phyloP scores from a whole-genome alignment of 176 grass and related monocot species.

The Oryza coarctata region DNA sequence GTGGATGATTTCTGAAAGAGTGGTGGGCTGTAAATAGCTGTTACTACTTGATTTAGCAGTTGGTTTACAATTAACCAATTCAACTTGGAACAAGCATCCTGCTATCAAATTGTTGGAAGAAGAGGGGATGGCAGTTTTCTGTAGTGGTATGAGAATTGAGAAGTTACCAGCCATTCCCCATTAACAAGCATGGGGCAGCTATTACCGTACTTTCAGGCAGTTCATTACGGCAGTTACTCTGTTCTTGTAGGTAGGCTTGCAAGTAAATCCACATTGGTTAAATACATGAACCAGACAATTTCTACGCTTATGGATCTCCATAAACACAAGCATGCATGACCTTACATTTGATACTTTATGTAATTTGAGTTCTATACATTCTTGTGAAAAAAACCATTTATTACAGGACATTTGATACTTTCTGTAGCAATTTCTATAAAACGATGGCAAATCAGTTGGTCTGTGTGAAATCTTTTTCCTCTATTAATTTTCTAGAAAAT shows the following conservation, averaged over 20 bases:
- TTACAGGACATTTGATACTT: background rate
- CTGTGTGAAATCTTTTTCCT: background rate
- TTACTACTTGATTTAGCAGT: background rate
- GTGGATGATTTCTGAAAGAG: background rate
- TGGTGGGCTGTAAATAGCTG: background rate
- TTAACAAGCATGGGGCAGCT: background rate
- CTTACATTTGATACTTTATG: background rate
- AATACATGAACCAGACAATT: background rate
- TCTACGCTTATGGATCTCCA: background rate
- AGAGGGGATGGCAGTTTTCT: background rate
- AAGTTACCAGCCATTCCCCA: background rate
- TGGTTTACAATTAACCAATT: background rate
- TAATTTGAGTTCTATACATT: background rate
- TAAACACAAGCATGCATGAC: constrained; percentile 1
- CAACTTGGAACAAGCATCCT: background rate
- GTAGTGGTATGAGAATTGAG: background rate
- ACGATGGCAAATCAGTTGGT: background rate
- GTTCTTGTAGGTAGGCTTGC: constrained; percentile 1
- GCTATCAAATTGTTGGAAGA: background rate
- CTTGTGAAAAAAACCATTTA: background rate
- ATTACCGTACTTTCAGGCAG: background rate
- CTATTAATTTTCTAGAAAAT: constrained; percentile 2
- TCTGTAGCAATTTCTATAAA: background rate
- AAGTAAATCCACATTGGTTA: background rate
- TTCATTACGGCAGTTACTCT: background rate